Evolutionary conservation across 1,284 basidiomycete genomes (phyloP).

Genomic region (Papiliotrema laurentii): DNA sequence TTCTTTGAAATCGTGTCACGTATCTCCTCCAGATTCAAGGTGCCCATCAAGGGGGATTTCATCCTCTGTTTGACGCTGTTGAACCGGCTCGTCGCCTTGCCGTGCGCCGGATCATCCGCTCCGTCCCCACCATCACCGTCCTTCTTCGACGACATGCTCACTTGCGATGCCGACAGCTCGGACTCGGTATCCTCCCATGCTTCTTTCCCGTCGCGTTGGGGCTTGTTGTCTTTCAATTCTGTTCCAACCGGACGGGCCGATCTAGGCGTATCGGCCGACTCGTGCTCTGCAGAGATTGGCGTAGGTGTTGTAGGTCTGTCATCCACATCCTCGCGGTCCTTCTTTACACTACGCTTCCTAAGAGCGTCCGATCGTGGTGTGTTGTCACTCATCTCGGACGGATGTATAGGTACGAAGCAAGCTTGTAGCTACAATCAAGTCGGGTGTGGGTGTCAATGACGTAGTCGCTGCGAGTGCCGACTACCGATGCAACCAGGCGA

Average conservation of each 20-base stretch:
- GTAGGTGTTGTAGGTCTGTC: too few species aligned
- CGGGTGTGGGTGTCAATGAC: background rate
- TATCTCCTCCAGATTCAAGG: conserved; percentile 27
- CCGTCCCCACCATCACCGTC: conserved; percentile 1
- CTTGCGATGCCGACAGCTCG: too few species aligned
- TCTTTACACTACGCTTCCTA: too few species aligned
- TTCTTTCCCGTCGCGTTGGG: background rate
- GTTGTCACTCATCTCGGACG: background rate
- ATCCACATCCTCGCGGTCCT: too few species aligned
- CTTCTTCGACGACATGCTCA: too few species aligned
- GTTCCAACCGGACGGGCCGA: too few species aligned
- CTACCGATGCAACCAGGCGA: background rate
- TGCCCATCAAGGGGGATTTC: conserved; percentile 21
- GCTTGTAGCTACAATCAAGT: background rate
- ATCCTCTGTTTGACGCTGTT: conserved; percentile 15
- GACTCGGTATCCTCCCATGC: background rate
- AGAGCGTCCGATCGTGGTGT: too few species aligned
- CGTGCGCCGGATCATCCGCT: background rate
- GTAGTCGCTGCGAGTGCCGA: too few species aligned
- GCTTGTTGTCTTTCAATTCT: too few species aligned
- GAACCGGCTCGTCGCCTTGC: conserved; percentile 1
- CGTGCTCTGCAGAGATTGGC: too few species aligned
- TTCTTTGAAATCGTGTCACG: conserved; percentile 26
- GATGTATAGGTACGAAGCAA: background rate
- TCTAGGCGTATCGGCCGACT: too few species aligned